Evolutionary conservation across 2,329 filamentous ascomycete genomes (phyloP).

Genomic region (Rhytidhysteron rufulum): DNA sequence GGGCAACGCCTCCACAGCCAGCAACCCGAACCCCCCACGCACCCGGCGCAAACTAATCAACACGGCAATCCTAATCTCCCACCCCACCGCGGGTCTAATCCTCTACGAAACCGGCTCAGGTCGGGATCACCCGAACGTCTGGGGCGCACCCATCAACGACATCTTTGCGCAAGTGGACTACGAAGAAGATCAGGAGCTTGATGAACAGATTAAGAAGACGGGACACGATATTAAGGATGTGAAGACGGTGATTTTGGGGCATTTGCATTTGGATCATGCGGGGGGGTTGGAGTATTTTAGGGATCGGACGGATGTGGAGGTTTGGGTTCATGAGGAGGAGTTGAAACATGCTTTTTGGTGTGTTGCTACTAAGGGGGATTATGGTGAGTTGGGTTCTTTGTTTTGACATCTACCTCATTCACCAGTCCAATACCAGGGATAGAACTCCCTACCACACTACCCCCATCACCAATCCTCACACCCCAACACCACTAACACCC

Average conservation of each 20-base stretch:
- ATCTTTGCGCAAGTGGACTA: slow-evolving; percentile 30
- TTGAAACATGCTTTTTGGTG: slow-evolving; percentile 35
- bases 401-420: neutral
- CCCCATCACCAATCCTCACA: too few relatives aligned
- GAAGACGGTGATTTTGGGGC: slow-evolving; percentile 35
- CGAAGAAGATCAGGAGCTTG: slow-evolving; percentile 16
- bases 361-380: slow-evolving; percentile 33
- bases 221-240: slow-evolving; percentile 33
- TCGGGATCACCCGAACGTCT: slow-evolving; percentile 25
- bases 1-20: slow-evolving; percentile 22
- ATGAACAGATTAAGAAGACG: slow-evolving; percentile 22
- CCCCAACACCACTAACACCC: neutral
- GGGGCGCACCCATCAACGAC: slow-evolving; percentile 26
- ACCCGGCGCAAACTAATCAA: slow-evolving; percentile 28
- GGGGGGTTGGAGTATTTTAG: slow-evolving; percentile 33
- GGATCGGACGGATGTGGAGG: slow-evolving; percentile 25
- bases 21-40: slow-evolving; percentile 20
- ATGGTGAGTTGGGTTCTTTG: slow-evolving; percentile 16
- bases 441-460: too few relatives aligned
- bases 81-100: slow-evolving; percentile 33
- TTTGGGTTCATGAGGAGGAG: slow-evolving; percentile 36
- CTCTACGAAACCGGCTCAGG: slow-evolving; percentile 35
- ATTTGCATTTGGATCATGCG: slow-evolving; percentile 35
- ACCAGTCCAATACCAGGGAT: too few relatives aligned
- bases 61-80: slow-evolving; percentile 22